Conservation (phyloP, 352 stramenopile species). For the Pythium coloratum region DNA sequence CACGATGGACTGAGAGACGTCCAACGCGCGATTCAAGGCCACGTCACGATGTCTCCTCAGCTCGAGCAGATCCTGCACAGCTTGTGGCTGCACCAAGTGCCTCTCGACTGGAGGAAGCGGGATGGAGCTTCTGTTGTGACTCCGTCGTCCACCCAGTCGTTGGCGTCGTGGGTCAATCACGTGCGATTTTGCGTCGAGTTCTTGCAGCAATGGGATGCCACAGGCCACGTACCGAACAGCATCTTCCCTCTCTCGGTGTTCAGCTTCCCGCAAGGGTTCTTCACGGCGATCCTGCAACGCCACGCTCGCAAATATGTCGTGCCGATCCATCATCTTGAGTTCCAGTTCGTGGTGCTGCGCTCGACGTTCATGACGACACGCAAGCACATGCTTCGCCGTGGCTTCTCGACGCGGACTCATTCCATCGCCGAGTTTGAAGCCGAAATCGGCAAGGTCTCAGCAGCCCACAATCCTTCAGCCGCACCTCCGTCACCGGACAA, state of each 20-base stretch:
- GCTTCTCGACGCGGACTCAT: conserved; percentile 10
- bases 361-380: conserved; percentile 24
- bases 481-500: not conserved
- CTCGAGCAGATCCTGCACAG: conserved; percentile 60
- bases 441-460: conserved; percentile 19
- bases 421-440: conserved; percentile 24
- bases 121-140: conserved; percentile 33
- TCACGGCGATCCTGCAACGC: conserved; percentile 76
- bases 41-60: conserved; percentile 50
- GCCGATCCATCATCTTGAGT: conserved; percentile 78
- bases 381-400: conserved; percentile 22
- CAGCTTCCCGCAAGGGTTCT: conserved; percentile 72
- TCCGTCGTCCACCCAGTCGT: conserved; percentile 35
- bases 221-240: conserved; percentile 28
- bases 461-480: not conserved
- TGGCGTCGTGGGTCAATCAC: conserved; percentile 59
- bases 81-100: conserved; percentile 52
- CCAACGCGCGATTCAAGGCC: conserved; percentile 57
- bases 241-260: conserved; percentile 69
- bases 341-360: conserved; percentile 49
- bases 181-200: conserved; percentile 60
- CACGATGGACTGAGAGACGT: conserved; percentile 42
- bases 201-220: conserved; percentile 47
- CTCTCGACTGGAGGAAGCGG: conserved; percentile 51
- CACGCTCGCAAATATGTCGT: conserved; percentile 65